Conservation (phyloP, 2,329 filamentous ascomycete species). For the Aureobasidium sp. region DNA sequence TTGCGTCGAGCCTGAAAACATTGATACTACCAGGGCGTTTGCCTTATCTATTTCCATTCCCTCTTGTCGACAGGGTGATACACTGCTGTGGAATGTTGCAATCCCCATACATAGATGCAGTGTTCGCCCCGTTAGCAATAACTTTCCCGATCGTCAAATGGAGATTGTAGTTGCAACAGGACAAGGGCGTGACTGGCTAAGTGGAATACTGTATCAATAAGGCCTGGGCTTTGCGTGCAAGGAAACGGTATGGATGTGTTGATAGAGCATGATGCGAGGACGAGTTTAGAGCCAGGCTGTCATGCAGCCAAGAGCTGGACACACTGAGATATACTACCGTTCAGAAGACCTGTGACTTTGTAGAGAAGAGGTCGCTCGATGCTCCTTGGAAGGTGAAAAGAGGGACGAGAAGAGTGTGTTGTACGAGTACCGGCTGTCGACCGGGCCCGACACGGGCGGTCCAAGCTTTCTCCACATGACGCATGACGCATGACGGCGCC, state of each 20-base stretch:
- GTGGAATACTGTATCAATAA: neutral
- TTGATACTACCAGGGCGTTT: neutral
- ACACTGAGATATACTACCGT: neutral
- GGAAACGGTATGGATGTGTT: neutral
- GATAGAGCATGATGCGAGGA: neutral
- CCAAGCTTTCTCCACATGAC: conserved; percentile 8
- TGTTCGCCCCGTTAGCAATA: neutral
- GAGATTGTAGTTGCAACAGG: neutral
- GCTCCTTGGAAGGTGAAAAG: neutral
- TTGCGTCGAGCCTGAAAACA: neutral
- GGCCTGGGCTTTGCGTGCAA: neutral
- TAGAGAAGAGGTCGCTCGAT: neutral
- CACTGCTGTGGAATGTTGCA: neutral
- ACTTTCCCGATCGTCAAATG: neutral
- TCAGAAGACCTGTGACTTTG: neutral
- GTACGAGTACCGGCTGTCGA: neutral
- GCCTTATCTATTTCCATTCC: conserved; percentile 14
- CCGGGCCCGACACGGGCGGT: neutral
- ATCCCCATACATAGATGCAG: neutral
- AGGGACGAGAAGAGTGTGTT: neutral
- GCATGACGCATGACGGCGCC: neutral
- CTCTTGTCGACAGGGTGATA: neutral
- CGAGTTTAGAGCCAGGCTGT: neutral
- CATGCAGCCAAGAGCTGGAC: too few relatives aligned
- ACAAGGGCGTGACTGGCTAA: neutral